Evolutionary conservation across 179 eudicot genomes (phyloP).

Genomic region (Carnegiea gigantea): DNA sequence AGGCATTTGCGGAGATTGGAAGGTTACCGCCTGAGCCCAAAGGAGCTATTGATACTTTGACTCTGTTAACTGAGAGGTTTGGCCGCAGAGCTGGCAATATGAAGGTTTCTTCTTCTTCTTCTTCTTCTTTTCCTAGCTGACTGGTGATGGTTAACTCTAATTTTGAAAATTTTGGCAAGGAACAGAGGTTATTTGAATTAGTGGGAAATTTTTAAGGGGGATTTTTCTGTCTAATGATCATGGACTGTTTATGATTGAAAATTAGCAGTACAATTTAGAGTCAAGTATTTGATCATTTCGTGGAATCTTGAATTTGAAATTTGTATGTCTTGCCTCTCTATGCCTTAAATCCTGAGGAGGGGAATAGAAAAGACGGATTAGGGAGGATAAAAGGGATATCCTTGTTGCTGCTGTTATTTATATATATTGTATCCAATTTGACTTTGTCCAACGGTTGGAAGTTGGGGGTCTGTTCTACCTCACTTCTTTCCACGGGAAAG

Average conservation of each 20-base stretch:
- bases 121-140: background rate
- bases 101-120: conserved; percentile 54
- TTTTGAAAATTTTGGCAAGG: background rate
- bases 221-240: too few relatives aligned
- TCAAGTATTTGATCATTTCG: too few relatives aligned
- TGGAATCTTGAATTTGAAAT: too few relatives aligned
- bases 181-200: background rate
- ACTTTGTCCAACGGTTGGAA: too few relatives aligned
- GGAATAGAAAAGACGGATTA: too few relatives aligned
- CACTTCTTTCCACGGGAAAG: too few relatives aligned
- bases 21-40: conserved; percentile 83
- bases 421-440: too few relatives aligned
- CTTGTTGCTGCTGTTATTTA: background rate
- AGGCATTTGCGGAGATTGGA: conserved; percentile 81
- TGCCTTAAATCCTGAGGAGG: background rate
- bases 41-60: conserved; percentile 89
- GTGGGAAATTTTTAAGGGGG: background rate
- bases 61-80: conserved; percentile 83
- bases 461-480: too few relatives aligned
- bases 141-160: too few relatives aligned
- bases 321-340: too few relatives aligned
- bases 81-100: conserved; percentile 98
- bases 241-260: too few relatives aligned
- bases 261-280: too few relatives aligned
- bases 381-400: background rate